Evolutionary conservation across 129 eudicot species (phyloP).

Genomic region (Ambrosia trifida): DNA sequence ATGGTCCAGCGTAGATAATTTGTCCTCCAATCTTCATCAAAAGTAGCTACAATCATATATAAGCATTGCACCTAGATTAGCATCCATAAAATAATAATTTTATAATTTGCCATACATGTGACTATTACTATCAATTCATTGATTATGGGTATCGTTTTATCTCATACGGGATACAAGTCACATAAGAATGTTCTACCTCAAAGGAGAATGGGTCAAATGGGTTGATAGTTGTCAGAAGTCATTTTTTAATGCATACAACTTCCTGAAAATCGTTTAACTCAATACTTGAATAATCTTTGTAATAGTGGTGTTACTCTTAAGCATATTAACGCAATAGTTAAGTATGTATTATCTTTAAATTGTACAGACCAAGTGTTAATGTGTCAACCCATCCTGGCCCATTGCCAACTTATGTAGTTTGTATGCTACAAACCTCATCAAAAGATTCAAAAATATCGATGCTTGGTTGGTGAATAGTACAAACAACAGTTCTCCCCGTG

Average conservation of each 20-base stretch:
- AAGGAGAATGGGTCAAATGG: neutral
- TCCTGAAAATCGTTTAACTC: neutral
- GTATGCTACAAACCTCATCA: slow-evolving; percentile 60
- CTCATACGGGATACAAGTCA: neutral
- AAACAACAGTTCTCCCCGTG: slow-evolving; percentile 79
- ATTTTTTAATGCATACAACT: neutral
- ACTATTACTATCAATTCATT: neutral
- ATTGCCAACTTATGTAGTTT: neutral
- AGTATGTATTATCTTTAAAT: neutral
- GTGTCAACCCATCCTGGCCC: neutral
- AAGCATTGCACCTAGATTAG: slow-evolving; percentile 6
- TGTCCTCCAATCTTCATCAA: slow-evolving; percentile 39
- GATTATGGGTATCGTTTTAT: neutral
- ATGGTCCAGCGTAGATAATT: slow-evolving; percentile 40
- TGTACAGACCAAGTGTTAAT: neutral
- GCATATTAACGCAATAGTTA: neutral
- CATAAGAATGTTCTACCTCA: neutral
- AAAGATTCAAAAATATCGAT: slow-evolving; percentile 79
- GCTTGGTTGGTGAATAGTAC: slow-evolving; percentile 86
- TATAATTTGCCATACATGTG: neutral
- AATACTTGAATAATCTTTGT: neutral
- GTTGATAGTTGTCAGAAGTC: neutral
- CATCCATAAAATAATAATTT: neutral
- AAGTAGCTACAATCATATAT: slow-evolving; percentile 14
- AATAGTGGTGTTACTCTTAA: neutral